These are phyloP conservation scores for Fusarium keratoplasticum DNA, from an alignment of 2,329 filamentous ascomycete species.

Conservation along the genomic window DNA sequence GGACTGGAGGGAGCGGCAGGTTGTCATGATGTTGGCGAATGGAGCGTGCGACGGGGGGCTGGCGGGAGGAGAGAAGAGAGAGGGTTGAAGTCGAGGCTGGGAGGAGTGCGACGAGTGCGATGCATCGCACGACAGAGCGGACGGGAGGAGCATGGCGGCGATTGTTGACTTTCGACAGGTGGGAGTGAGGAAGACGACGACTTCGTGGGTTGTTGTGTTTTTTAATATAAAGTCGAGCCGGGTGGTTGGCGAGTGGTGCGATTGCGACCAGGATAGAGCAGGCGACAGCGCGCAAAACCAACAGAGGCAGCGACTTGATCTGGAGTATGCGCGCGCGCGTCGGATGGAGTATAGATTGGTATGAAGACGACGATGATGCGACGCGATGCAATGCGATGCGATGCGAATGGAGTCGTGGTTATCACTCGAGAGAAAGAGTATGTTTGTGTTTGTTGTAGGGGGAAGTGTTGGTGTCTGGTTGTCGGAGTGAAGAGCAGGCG, in stretches of 20 bases:
- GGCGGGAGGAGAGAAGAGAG: slow-evolving; percentile 69
- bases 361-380: background rate
- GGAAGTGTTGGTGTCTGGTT: slow-evolving; percentile 30
- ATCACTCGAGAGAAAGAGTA: slow-evolving; percentile 10
- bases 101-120: slow-evolving; percentile 52
- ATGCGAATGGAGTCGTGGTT: slow-evolving; percentile 8
- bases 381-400: background rate
- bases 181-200: slow-evolving; percentile 1
- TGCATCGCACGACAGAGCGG: slow-evolving; percentile 68
- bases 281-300: slow-evolving; percentile 33
- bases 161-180: slow-evolving; percentile 1
- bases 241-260: slow-evolving; percentile 40
- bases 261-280: slow-evolving; percentile 35
- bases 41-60: slow-evolving; percentile 63
- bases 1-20: slow-evolving; percentile 71
- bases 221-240: slow-evolving; percentile 1
- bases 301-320: background rate
- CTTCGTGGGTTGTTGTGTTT: slow-evolving; percentile 24
- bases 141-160: slow-evolving; percentile 67
- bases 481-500: slow-evolving; percentile 38
- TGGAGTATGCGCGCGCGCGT: slow-evolving; percentile 12
- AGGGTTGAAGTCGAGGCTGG: slow-evolving; percentile 60
- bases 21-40: slow-evolving; percentile 67
- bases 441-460: slow-evolving; percentile 41
- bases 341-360: background rate